Base-by-base conservation (phyloP, 2,329 filamentous ascomycete species). In the Phyllosticta citrichinensis region DNA sequence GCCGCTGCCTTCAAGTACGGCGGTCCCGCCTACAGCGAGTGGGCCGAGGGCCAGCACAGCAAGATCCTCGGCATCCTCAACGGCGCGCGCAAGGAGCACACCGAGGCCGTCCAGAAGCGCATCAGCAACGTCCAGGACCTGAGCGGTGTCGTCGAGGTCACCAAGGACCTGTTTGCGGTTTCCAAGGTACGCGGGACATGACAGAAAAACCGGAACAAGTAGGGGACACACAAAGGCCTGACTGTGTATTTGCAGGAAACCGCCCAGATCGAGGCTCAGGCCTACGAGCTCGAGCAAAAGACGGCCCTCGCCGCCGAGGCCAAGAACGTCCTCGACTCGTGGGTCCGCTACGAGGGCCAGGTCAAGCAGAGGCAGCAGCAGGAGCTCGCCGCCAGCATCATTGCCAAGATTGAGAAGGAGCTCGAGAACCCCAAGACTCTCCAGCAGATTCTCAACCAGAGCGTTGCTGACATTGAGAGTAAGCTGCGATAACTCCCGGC, bases 341-440 rank as follows among this genome's bases (percentile, higher is more conserved):
- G 94, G 95, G 92, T 97, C 66, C 89, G 94, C 76, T 99, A 99
- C 79, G 94, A 99, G 83, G 82, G 89, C 71, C 94, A 97, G 83
- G 92, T 99, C 74, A 99, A 97, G 89, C 88, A 93, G 82, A 88
- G 94, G 77, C 91, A 99, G 83, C 94, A 99, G 85, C 87, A 84
- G 79, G 94, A 99, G 84, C 86, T 99, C 67, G 91, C 94, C 66
- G 87, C 96, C 75, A 85, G 81, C 77, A 83, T 99, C 78, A 97
- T 99, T 73, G 86, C 88, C 82, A 99, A 97, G 86, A 94, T 97
- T 75, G 87, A 89, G 79, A 97, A 97, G 86, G 93, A 97, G 84
- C 86, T 99, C 63, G 90, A 97, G 84, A 97, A 89, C 84, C 94
- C 95, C 77, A 97, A 92, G 86, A 84, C 87, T 68, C 87, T 99